These are phyloP conservation scores for Anisodus acutangulus DNA, from an alignment of 257 asterid species.

Conservation along the genomic window DNA sequence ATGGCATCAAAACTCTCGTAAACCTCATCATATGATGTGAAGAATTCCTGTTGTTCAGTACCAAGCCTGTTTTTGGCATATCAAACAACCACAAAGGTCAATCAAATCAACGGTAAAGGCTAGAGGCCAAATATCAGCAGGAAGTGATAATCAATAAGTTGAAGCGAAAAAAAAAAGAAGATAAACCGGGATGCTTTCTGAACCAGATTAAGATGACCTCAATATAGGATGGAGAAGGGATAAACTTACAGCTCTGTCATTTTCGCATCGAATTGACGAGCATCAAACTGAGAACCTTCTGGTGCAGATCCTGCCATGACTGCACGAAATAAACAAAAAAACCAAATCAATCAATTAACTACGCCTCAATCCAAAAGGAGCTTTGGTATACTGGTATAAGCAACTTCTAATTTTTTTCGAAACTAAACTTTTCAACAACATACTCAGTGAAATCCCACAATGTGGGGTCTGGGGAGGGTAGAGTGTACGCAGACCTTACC, in stretches of 20 bases:
- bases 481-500: too few relatives aligned
- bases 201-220: not conserved
- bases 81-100: conserved; percentile 1
- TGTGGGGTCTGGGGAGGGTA: too few relatives aligned
- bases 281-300: conserved; percentile 68
- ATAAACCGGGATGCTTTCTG: not conserved
- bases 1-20: conserved; percentile 25
- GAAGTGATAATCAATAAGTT: not conserved
- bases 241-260: conserved; percentile 59
- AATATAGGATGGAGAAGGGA: not conserved
- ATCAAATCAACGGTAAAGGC: not conserved
- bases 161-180: not conserved
- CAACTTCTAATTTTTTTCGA: not conserved
- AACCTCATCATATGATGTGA: conserved; percentile 26
- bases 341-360: not conserved
- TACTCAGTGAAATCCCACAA: too few relatives aligned
- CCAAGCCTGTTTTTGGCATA: conserved; percentile 47
- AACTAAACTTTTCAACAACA: not conserved
- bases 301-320: conserved; percentile 63
- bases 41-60: conserved; percentile 45
- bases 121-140: not conserved
- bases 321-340: conserved; percentile 35
- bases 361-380: not conserved
- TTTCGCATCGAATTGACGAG: conserved; percentile 56
- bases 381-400: not conserved